Conservation (phyloP, 164 flowering plant species). For the Annona squamosa region DNA sequence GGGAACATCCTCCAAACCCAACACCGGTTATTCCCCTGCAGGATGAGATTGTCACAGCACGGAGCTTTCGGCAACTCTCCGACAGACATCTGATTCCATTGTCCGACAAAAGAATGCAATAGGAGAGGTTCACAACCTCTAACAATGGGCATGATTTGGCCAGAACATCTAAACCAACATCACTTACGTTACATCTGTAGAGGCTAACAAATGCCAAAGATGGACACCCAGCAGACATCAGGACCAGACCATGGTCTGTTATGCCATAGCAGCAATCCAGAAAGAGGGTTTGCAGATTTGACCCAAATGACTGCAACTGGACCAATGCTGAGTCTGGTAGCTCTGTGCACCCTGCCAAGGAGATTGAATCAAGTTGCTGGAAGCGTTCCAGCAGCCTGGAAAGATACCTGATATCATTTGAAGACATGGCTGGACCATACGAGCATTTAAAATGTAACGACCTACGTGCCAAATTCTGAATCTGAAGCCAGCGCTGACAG, state of each 20-base stretch:
- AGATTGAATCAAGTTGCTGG: conserved; percentile 34
- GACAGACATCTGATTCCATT: conserved; percentile 37
- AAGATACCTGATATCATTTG: conserved; percentile 17
- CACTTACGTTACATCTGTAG: conserved; percentile 48
- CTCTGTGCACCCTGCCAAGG: conserved; percentile 58
- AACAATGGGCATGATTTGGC: conserved; percentile 41
- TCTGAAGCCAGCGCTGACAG: conserved; percentile 56
- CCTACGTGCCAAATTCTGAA: conserved; percentile 45
- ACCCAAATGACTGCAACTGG: conserved; percentile 31
- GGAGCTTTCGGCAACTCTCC: conserved; percentile 34
- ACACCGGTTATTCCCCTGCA: conserved; percentile 42
- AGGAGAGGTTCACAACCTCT: conserved; percentile 44
- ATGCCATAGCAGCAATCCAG: conserved; percentile 57
- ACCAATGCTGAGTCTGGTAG: conserved; percentile 43
- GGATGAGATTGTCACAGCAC: conserved; percentile 33
- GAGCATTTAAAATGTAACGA: conserved; percentile 52
- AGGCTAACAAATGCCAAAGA: conserved; percentile 43
- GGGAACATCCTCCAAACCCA: conserved; percentile 57
- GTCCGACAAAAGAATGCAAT: conserved; percentile 48
- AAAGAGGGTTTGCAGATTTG: conserved; percentile 32
- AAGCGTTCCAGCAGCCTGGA: conserved; percentile 47
- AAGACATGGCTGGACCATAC: conserved; percentile 12
- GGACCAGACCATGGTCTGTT: conserved; percentile 46
- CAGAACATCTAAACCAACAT: conserved; percentile 39
- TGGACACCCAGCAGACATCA: conserved; percentile 43